Percentiles rank a stretch among this genome's conserved stretches.
phyloP scores from a whole-genome alignment of 202 grass and related monocot species.

The Thinopyrum obtusiflorum region DNA sequence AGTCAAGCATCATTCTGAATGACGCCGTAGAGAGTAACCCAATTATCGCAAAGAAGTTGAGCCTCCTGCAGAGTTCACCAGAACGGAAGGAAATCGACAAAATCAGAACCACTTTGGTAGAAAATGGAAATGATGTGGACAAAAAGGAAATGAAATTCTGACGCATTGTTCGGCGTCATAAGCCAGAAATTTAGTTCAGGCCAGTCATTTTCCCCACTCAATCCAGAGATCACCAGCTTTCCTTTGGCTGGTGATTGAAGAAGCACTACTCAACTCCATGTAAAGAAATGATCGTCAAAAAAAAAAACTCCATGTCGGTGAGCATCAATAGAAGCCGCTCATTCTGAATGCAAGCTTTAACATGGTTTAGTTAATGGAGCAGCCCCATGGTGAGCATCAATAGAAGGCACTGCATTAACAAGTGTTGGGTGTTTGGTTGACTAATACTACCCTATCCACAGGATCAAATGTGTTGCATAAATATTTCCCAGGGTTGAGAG shows the following conservation, averaged over 20 bases:
- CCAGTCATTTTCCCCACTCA: background rate
- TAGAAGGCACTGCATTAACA: background rate
- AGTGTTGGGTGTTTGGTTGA: background rate
- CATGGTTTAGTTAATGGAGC: background rate
- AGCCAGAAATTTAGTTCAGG: background rate
- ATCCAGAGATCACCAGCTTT: background rate
- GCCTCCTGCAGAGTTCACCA: slow-evolving; percentile 30
- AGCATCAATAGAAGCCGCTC: too few species aligned
- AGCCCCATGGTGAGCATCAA: background rate
- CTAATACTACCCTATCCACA: background rate
- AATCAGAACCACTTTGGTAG: background rate
- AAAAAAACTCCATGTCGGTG: too few species aligned
- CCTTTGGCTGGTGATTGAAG: background rate
- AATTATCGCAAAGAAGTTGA: slow-evolving; percentile 45
- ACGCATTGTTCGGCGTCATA: too few species aligned
- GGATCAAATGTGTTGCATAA: background rate
- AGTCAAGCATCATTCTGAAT: too few species aligned
- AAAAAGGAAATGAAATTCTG: background rate
- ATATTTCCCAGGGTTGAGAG: background rate
- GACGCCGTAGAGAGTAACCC: background rate
- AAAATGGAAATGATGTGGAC: background rate
- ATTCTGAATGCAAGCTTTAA: background rate
- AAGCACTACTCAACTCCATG: too few species aligned
- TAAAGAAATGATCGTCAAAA: too few species aligned
- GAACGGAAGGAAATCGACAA: background rate